Conservation (phyloP, 345 rosid species). For the Brassica nigra region DNA sequence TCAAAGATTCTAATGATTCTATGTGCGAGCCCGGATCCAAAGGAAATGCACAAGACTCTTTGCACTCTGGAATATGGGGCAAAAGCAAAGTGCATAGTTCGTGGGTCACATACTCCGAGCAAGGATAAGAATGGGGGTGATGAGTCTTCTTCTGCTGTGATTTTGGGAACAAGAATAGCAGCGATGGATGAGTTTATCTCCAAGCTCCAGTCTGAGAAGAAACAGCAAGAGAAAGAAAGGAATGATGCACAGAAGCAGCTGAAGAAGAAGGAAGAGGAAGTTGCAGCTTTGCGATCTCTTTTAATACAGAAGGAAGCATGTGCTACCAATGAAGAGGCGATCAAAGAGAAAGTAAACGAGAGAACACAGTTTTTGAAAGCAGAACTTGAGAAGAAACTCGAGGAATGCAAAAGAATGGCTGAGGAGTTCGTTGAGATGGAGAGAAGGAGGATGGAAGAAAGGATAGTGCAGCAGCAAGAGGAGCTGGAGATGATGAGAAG, state of each 20-base stretch:
- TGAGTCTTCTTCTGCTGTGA: slow-evolving; percentile 61
- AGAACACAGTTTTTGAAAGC: slow-evolving; percentile 51
- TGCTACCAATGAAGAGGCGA: slow-evolving; percentile 67
- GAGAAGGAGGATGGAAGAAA: slow-evolving; percentile 95
- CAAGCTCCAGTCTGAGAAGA: slow-evolving; percentile 86
- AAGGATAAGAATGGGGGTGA: slow-evolving; percentile 69
- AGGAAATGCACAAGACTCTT: slow-evolving; percentile 88
- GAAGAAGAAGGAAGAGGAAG: slow-evolving; percentile 81
- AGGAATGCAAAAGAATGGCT: slow-evolving; percentile 79
- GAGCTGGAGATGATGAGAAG: slow-evolving; percentile 83
- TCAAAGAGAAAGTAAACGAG: slow-evolving; percentile 71
- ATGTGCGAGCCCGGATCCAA: slow-evolving; percentile 97
- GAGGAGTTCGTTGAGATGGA: slow-evolving; percentile 82
- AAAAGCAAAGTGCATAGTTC: slow-evolving; percentile 92
- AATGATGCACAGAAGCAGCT: slow-evolving; percentile 75
- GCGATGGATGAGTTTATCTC: slow-evolving; percentile 89
- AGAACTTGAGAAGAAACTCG: slow-evolving; percentile 74
- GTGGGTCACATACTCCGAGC: slow-evolving; percentile 73
- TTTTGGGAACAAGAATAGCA: slow-evolving; percentile 74
- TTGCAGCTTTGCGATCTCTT: slow-evolving; percentile 59
- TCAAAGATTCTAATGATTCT: slow-evolving; percentile 92
- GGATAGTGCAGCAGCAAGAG: slow-evolving; percentile 79
- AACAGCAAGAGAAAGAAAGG: slow-evolving; percentile 74
- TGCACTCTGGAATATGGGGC: slow-evolving; percentile 98
- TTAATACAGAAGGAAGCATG: slow-evolving; percentile 56